Conservation (phyloP, 2,329 filamentous ascomycete species). For the Metarhizium rileyi region DNA sequence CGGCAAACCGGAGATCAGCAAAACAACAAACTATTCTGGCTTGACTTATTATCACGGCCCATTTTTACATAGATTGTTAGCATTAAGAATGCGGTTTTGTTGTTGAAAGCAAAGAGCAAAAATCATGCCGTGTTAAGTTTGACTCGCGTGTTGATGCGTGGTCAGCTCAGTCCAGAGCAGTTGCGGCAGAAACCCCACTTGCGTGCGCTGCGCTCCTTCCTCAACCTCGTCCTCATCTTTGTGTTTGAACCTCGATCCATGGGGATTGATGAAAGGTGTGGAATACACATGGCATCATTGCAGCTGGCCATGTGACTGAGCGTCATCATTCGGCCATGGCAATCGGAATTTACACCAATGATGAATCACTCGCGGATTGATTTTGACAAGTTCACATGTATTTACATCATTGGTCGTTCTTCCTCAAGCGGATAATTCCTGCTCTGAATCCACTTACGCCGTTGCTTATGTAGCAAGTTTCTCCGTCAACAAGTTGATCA, state of each 20-base stretch:
- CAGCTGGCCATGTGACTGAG: no score
- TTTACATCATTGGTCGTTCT: not conserved
- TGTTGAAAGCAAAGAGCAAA: not conserved
- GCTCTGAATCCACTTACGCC: slow-evolving; percentile 69
- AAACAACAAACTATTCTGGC: not conserved
- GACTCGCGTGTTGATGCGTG: not conserved
- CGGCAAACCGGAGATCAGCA: not conserved
- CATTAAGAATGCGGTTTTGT: not conserved
- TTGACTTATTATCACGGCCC: not conserved
- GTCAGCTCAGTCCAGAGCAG: not conserved
- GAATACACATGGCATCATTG: no score
- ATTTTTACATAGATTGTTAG: not conserved
- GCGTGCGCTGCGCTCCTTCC: no score
- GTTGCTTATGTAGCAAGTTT: slow-evolving; percentile 83
- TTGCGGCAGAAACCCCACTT: not conserved
- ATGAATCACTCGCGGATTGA: no score
- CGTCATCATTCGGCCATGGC: no score
- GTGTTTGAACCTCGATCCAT: no score
- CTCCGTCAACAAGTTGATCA: slow-evolving; percentile 55
- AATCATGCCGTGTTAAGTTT: not conserved
- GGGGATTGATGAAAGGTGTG: no score
- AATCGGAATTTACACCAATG: no score
- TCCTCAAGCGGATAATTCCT: slow-evolving; percentile 29
- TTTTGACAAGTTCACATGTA: not conserved
- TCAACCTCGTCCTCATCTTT: no score